phyloP scores from a whole-genome alignment of 306 rosid genomes.

The Abrus pulchellus region DNA sequence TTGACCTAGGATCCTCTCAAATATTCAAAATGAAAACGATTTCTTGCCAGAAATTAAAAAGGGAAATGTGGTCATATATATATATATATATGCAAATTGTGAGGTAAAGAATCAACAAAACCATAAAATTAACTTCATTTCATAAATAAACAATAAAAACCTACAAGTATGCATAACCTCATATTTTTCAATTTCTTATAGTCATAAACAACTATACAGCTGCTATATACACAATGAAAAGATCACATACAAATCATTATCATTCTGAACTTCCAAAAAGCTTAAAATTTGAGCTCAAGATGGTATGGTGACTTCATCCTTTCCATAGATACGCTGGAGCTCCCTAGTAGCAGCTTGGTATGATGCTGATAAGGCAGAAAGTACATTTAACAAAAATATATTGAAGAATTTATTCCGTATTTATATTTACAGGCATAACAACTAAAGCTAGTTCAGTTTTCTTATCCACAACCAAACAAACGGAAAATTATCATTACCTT shows the following conservation, averaged over 20 bases:
- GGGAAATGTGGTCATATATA: neutral
- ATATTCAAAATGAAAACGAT: neutral
- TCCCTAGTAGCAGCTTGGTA: conserved; percentile 92
- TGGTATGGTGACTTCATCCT: conserved; percentile 68
- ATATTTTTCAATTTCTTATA: conserved; percentile 44
- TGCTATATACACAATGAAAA: conserved; percentile 53
- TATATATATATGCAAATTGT: conserved; percentile 15
- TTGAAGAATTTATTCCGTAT: conserved; percentile 2
- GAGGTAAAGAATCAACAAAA: conserved; percentile 15
- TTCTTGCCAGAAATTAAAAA: too few relatives aligned
- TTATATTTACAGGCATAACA: conserved; percentile 5
- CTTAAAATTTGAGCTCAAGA: conserved; percentile 54
- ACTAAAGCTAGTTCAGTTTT: conserved; percentile 6
- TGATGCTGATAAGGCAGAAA: conserved; percentile 64
- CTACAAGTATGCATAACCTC: conserved; percentile 53
- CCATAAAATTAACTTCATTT: conserved; percentile 35
- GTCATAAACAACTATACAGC: conserved; percentile 43
- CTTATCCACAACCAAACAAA: neutral
- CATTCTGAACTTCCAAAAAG: conserved; percentile 40
- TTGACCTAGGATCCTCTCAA: neutral
- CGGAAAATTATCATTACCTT: conserved; percentile 62
- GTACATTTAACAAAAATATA: neutral
- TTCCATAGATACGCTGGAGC: conserved; percentile 94
- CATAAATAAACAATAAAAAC: conserved; percentile 30
- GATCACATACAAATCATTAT: conserved; percentile 44